Base-by-base conservation (phyloP, 768 basidiomycete genomes). In the Lactifluus pinguis region DNA sequence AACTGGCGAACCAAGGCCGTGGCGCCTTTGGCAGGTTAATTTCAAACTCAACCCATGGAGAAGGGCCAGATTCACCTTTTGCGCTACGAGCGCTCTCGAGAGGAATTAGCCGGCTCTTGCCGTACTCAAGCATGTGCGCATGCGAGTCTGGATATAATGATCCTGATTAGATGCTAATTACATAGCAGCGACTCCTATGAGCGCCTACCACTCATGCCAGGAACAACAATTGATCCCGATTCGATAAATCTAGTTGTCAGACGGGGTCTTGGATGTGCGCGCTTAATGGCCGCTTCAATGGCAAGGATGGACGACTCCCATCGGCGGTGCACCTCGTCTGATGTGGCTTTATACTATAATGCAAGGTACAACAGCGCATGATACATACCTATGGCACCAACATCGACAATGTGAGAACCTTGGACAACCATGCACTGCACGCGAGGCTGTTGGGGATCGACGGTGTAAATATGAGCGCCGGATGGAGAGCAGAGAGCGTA, bases 71-170 rank as follows among this genome's bases (percentile, higher is more conserved):
- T 65, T 49, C 53, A 81, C 87, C 88, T 77, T 78, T 70, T 25
- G 84, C 75, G 3, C 80, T 82, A 47, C 73, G 75, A 3, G 83
- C 80, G 44, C 83, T 82, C 69, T 83, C 84, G 6, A 93, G 75
- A 50, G 84, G 80, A 45, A 91, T 77, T 59, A 82, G 76, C 49
- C 78, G 77, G 34, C 78, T 79, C 21, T 84, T 84, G 13, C 90
- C 90, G 68, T 90, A 89, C 71, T 89, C 87, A 3, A 92, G 75
- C 38, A 88, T 81, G 67, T 92, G 89, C 0, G 77, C 85, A 72
- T 92, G 89, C 3, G 89, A 86, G 72, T 92, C 89, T 87, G 65
- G n/a, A 39, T 48, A 44, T 57, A 45, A 48, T 51, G 47, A 25
- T 48, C 29, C 34, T 58, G 65, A 66, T 62, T 44, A 66, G 66